phyloP scores from a whole-genome alignment of 495 filamentous ascomycete genomes.

The Sphaerosporella brunnea region DNA sequence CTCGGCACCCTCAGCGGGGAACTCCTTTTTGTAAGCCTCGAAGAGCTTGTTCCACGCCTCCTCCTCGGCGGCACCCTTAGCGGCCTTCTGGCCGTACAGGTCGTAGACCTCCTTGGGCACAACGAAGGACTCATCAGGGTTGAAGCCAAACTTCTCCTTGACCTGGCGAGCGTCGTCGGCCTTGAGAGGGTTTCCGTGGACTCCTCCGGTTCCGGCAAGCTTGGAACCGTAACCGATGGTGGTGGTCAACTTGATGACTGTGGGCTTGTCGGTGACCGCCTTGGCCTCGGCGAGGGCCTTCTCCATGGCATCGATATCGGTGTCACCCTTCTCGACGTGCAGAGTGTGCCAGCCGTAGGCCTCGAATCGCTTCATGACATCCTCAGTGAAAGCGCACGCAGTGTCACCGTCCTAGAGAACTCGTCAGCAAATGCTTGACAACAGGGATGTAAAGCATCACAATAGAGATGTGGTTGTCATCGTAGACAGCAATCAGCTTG shows the following conservation, averaged over 20 bases:
- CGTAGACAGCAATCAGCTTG: slow-evolving; percentile 91
- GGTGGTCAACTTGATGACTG: slow-evolving; percentile 90
- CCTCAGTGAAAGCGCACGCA: slow-evolving; percentile 90
- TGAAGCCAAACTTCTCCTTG: slow-evolving; percentile 88
- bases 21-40: slow-evolving; percentile 60
- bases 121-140: slow-evolving; percentile 81
- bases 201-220: slow-evolving; percentile 79
- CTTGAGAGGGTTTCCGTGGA: slow-evolving; percentile 92
- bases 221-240: slow-evolving; percentile 96
- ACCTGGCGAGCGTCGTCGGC: slow-evolving; percentile 77
- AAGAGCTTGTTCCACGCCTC: slow-evolving; percentile 91
- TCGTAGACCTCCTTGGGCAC: slow-evolving; percentile 94
- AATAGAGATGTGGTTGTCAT: slow-evolving; percentile 96
- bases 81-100: slow-evolving; percentile 59
- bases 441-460: too few species aligned
- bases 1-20: slow-evolving; percentile 61
- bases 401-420: slow-evolving; percentile 60
- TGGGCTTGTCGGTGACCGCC: slow-evolving; percentile 85
- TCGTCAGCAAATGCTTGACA: too few species aligned
- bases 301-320: slow-evolving; percentile 76
- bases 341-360: slow-evolving; percentile 92
- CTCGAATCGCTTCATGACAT: slow-evolving; percentile 89
- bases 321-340: slow-evolving; percentile 75
- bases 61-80: slow-evolving; percentile 75
- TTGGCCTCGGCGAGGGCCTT: slow-evolving; percentile 69